A percentile compares a stretch with the other conserved stretches of the same genome.
phyloP scores from a whole-genome alignment of 2,329 filamentous ascomycete species.

The Pyricularia pennisetigena region DNA sequence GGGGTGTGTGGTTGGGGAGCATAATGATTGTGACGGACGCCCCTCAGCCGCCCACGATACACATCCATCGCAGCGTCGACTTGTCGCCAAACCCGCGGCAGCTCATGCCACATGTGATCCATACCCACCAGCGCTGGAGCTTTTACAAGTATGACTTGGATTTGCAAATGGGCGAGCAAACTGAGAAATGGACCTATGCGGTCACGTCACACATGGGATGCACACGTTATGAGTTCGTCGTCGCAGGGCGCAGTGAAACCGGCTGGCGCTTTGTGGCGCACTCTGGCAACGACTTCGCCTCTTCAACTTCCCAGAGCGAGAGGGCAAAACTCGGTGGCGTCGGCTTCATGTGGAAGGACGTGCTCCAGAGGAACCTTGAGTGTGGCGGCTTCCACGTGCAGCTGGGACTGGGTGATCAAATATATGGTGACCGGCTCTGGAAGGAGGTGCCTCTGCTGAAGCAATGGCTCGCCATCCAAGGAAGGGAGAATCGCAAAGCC shows the following conservation, averaged over 20 bases:
- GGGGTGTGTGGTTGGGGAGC: constrained; percentile 83
- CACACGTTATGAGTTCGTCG: constrained; percentile 95
- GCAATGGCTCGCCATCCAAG: constrained; percentile 90
- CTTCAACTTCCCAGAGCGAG: constrained; percentile 79
- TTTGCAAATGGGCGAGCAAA: constrained; percentile 76
- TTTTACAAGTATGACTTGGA: constrained; percentile 95
- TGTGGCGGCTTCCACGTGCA: constrained; percentile 94
- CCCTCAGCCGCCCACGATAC: constrained; percentile 88
- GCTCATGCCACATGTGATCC: constrained; percentile 71
- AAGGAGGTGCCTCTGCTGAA: constrained; percentile 88
- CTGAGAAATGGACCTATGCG: constrained; percentile 91
- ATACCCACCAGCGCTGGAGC: constrained; percentile 83
- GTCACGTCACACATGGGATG: constrained; percentile 95
- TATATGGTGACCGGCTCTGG: constrained; percentile 92
- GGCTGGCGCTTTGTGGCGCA: constrained; percentile 95
- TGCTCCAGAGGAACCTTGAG: constrained; percentile 93
- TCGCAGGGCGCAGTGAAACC: constrained; percentile 80
- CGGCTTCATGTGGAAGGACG: constrained; percentile 98
- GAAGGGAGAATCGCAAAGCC: constrained; percentile 86
- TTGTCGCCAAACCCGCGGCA: constrained; percentile 89
- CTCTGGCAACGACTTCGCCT: constrained; percentile 90
- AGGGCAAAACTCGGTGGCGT: constrained; percentile 77
- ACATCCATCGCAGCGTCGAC: constrained; percentile 84
- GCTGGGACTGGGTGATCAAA: constrained; percentile 84
- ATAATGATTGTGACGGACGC: constrained; percentile 89